phyloP scores from a whole-genome alignment of 345 rosid genomes.

The Orychophragmus violaceus region DNA sequence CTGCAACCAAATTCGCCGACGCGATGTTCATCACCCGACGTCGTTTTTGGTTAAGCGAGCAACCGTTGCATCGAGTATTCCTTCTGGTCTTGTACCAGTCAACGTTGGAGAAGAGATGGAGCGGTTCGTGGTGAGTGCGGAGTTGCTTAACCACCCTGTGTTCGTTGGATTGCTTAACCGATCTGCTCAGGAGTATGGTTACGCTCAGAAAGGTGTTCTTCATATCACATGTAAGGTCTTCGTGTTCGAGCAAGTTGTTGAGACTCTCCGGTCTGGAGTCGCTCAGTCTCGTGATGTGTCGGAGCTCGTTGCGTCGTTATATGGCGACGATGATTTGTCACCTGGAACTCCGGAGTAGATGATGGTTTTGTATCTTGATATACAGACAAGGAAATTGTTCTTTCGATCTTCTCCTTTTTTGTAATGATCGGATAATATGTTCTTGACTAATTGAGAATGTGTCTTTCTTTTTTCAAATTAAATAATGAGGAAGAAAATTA shows the following conservation, averaged over 20 bases:
- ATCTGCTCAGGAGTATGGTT: constrained; percentile 92
- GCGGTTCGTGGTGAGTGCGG: constrained; percentile 74
- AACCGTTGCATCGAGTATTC: constrained; percentile 32
- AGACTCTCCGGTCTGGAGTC: constrained; percentile 58
- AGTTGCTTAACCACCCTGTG: constrained; percentile 72
- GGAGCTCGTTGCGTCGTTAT: not conserved
- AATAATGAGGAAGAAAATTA: not conserved
- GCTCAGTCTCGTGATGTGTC: not conserved
- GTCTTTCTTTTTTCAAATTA: not conserved
- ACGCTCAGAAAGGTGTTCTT: constrained; percentile 86
- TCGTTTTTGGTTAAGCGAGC: constrained; percentile 12
- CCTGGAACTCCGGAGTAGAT: constrained; percentile 22
- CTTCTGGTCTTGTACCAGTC: constrained; percentile 79
- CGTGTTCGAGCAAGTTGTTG: constrained; percentile 64
- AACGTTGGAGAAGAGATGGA: constrained; percentile 95
- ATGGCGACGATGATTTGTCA: constrained; percentile 14
- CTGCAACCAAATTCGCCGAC: not conserved
- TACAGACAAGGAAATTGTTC: not conserved
- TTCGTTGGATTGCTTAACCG: constrained; percentile 58
- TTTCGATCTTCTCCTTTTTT: constrained; percentile 3
- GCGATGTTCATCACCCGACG: not conserved
- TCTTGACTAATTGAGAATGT: not conserved
- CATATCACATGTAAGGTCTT: constrained; percentile 81
- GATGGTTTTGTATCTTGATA: not conserved
- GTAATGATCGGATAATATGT: not conserved